Evolutionary conservation across 495 filamentous ascomycete species (phyloP), one percentile per base, ranked within the genome.

Genomic region (Talaromyces thailandensis): DNA sequence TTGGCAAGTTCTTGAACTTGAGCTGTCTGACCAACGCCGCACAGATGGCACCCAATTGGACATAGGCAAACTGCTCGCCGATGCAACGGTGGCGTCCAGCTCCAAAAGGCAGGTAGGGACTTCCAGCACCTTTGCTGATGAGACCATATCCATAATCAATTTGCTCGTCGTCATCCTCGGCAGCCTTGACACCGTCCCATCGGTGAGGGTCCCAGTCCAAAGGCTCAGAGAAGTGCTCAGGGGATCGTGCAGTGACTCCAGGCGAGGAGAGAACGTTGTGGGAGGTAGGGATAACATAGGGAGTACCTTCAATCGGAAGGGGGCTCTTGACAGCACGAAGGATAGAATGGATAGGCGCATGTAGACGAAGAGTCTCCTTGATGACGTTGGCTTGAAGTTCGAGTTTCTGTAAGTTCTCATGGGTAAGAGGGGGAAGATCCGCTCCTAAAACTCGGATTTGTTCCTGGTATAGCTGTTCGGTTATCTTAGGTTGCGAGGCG

Each of bases 121-220:
- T 92, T 28, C 76, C 77, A 5, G 91, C 85, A 23, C 94, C 93
- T 77, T 96, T 96, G 73, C 83, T 89, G 58, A 96, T 86, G 29
- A 92, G 76, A n/a, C 93, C 94, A 72, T 96, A 97, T 29, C 93
- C 94, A 68, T 97, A 97, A 68, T 97, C 93, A 32, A 92, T 77
- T 70, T 64, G 79, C 69, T 68, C 61, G 75, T 68, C 61, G 75
- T 24, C 76, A 82, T 75, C 63, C 73, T 72, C 56, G 73, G 73
- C 6, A 70, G 74, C 32, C 75, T 76, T 62, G 59, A 32, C 35
- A 24, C 58, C 65, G 60, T 90, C 86, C 94, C 94, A 98, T 21
- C 94, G 88, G 67, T 89, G 88, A 26, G 93, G 92, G 67, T 98
- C 90, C 89, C 93, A 98, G 6, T 71, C 64, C 58, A 84, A 76